Evolutionary conservation across 352 stramenopile species (phyloP), one percentile per base, ranked within the genome.

Genomic region (Globisporangium radiosum): DNA sequence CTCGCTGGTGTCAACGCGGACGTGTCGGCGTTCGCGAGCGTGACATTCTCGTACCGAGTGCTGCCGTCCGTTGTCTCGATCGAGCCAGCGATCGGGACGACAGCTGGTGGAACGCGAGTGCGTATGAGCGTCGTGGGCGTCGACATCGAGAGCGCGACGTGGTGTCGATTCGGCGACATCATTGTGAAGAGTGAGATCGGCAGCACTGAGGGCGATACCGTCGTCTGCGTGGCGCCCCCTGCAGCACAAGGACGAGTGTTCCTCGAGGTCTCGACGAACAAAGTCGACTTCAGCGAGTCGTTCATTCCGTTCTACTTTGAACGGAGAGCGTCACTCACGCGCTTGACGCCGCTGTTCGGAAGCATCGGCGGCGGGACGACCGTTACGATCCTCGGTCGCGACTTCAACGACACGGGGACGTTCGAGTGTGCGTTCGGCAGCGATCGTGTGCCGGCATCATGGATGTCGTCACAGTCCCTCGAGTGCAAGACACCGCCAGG

Each of bases 231-330:
- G 0, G 50, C 65, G 11, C 69, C 71, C 8, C 8, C 52, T 0
- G 36, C 72, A 11, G 15, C 39, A 4, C 36, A 48, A 15, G 70
- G 66, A 9, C 49, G 45, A 13, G 66, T 71, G 39, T 55, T 61
- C 25, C 49, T 83, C 7, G 72, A 76, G 47, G 54, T 86, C 0
- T 81, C 73, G 4, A 66, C 60, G 5, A 86, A 86, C 49, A 55
- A 67, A 38, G 56, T 60, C 7, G 76, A 86, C 47, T 86, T 83
- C 43, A 81, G 71, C 39, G 62, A 75, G 0, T 74, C 71, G 11
- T 52, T 33, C 0, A 5, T 69, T 25, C 47, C 40, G 36, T 73
- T 71, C 49, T 64, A 17, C 9, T 49, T 81, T 17, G 43, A 59
- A n/a, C 39, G 39, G n/a, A 59, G n/a, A 57, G 14, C 58, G 5